A percentile compares a stretch with the other conserved stretches of the same genome.
Evolutionary conservation across 768 basidiomycete genomes (phyloP).

Genomic region (Lanmaoa rubissima): DNA sequence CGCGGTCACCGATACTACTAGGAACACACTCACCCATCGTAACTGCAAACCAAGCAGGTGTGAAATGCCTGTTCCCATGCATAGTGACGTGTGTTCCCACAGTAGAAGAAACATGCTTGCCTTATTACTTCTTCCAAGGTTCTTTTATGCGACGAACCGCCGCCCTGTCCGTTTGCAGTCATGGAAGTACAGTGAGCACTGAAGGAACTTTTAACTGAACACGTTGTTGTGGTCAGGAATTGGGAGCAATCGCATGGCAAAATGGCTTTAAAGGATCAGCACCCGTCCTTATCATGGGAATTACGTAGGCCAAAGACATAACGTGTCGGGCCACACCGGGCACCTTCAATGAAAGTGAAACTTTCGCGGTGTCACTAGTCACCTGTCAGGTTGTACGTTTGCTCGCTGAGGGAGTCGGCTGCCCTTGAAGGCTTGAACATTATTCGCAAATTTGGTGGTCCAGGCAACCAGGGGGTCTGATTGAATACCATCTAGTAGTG

Average conservation of each 20-base stretch:
- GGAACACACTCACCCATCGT: slow-evolving; percentile 45
- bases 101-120: slow-evolving; percentile 16
- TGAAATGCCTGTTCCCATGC: slow-evolving; percentile 41
- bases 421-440: too few species aligned
- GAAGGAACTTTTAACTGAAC: neutral
- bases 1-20: neutral
- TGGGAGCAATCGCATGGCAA: neutral
- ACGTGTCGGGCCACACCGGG: too few species aligned
- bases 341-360: neutral
- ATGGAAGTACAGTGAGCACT: neutral
- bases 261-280: too few species aligned
- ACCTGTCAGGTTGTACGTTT: neutral
- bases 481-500: neutral
- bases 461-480: neutral
- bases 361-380: neutral
- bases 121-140: slow-evolving; percentile 36
- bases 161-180: neutral
- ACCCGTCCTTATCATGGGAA: too few species aligned
- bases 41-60: slow-evolving; percentile 54
- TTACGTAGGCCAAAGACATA: too few species aligned
- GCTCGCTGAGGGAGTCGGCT: neutral
- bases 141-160: slow-evolving; percentile 19
- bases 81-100: neutral
- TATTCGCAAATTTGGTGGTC: neutral
- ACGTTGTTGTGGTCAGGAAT: neutral